Conservation (phyloP, 305 asterid genomes). For the Ajuga reptans region DNA sequence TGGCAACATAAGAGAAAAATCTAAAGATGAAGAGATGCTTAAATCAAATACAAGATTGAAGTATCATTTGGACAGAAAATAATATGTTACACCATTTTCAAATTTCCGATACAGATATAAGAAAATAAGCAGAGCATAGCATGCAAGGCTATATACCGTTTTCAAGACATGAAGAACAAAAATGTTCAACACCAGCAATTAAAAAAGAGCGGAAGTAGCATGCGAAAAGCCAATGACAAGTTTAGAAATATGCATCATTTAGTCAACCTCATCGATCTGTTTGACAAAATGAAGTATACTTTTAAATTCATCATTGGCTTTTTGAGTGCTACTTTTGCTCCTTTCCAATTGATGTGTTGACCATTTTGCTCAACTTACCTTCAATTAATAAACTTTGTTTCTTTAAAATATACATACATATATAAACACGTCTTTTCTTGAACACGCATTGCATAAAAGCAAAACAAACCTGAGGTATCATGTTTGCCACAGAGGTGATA, state of each 20-base stretch:
- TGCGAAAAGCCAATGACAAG: neutral
- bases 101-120: neutral
- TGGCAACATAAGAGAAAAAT: conserved; percentile 1
- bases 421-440: neutral
- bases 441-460: conserved; percentile 1
- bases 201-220: neutral
- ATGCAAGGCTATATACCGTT: neutral
- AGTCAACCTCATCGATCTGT: neutral
- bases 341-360: too few species aligned
- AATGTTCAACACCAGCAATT: neutral
- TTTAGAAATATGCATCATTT: neutral
- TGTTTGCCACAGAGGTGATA: conserved; percentile 81
- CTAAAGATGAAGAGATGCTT: neutral
- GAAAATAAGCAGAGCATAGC: too few species aligned
- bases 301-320: neutral
- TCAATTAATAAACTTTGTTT: too few species aligned
- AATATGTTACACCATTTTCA: neutral
- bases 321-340: neutral
- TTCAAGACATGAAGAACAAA: neutral
- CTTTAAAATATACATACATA: neutral
- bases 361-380: too few species aligned
- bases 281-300: neutral
- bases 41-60: neutral
- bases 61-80: neutral
- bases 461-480: conserved; percentile 87